These are phyloP conservation scores for Teratosphaeria epicoccoides DNA, from an alignment of 2,329 filamentous ascomycete genomes.

Conservation along the genomic window DNA sequence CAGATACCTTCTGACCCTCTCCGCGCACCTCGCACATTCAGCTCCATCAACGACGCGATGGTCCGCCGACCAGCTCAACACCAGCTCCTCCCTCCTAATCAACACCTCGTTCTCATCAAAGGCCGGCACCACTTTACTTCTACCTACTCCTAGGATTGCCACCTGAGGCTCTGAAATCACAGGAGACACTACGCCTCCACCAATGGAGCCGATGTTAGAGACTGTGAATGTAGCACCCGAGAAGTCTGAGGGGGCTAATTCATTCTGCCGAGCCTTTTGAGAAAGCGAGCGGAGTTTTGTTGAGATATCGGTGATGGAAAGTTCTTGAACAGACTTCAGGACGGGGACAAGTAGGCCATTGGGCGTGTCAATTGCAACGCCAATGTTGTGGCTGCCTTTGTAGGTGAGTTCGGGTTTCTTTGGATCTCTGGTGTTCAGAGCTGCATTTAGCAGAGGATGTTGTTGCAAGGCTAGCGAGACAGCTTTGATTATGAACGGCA, in stretches of 20 bases:
- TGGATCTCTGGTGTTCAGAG: slow-evolving; percentile 55
- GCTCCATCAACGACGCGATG: slow-evolving; percentile 91
- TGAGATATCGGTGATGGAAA: slow-evolving; percentile 69
- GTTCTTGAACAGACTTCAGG: slow-evolving; percentile 67
- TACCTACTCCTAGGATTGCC: slow-evolving; percentile 80
- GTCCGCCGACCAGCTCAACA: slow-evolving; percentile 95
- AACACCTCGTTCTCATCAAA: slow-evolving; percentile 52
- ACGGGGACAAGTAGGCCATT: slow-evolving; percentile 83
- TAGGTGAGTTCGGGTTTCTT: slow-evolving; percentile 65
- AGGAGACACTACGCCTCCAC: slow-evolving; percentile 81
- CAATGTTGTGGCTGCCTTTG: slow-evolving; percentile 84
- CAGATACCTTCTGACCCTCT: slow-evolving; percentile 64
- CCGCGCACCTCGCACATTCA: slow-evolving; percentile 83
- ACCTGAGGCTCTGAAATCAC: slow-evolving; percentile 87
- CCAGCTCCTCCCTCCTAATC: slow-evolving; percentile 66
- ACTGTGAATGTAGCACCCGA: slow-evolving; percentile 85
- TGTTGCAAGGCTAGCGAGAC: slow-evolving; percentile 73
- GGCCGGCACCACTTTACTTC: slow-evolving; percentile 67
- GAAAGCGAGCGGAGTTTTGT: slow-evolving; percentile 66
- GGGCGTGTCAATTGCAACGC: slow-evolving; percentile 90
- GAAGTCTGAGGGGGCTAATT: slow-evolving; percentile 64
- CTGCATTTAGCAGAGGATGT: slow-evolving; percentile 79
- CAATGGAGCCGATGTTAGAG: slow-evolving; percentile 92
- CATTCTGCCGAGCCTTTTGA: slow-evolving; percentile 59
- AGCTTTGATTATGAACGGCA: slow-evolving; percentile 94